Evolutionary conservation across 1,284 basidiomycete species (phyloP), one percentile per base, ranked within the genome.

Genomic region (Papiliotrema nemorosa): DNA sequence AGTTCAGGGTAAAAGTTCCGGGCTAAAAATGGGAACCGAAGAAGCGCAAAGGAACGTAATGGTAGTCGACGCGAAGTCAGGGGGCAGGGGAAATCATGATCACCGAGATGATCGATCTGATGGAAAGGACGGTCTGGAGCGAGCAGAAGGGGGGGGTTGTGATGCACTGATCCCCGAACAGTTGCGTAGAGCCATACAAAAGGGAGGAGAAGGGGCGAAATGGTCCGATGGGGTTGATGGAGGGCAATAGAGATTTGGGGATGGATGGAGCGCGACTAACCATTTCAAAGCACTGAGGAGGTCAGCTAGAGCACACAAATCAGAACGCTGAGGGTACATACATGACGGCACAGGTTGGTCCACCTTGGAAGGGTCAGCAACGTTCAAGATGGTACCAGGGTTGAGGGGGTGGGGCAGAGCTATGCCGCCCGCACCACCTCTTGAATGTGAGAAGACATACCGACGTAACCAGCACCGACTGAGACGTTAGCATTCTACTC

Each of bases 401-500:
- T 9, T 6, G 35, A 37, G 12, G 18, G 10, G 7, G 9, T 18
- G 6, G 6, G 35, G 35, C 18, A 37, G 29, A 7, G 29, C 7
- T 31, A 31, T 7, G 14, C 9, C 29, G 14, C 9, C 29, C 14
- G 9, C 29, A 31, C 7, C 9, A 14, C 14, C 9, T 14, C 29
- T 31, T 14, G 29, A 31, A 14, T 14, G 29, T 7, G 37, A 45
- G 36, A 14, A 21, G 42, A 70, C 87, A 76, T 66, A 89, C 90
- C 92, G 69, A 97, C 92, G 73, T 96, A 96, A 71, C 93, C 93
- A 73, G 92, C 93, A 73, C 92, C 93, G 67, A 97, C 88, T 90
- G 60, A 37, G 14, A 51, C 27, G 59, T 52, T 18, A n/a, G 24
- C 14, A 5, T 40, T 21, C 42, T 31, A 24, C 27, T 20, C 35